phyloP scores from a whole-genome alignment of 148 eudicot genomes.

The Cornus florida region DNA sequence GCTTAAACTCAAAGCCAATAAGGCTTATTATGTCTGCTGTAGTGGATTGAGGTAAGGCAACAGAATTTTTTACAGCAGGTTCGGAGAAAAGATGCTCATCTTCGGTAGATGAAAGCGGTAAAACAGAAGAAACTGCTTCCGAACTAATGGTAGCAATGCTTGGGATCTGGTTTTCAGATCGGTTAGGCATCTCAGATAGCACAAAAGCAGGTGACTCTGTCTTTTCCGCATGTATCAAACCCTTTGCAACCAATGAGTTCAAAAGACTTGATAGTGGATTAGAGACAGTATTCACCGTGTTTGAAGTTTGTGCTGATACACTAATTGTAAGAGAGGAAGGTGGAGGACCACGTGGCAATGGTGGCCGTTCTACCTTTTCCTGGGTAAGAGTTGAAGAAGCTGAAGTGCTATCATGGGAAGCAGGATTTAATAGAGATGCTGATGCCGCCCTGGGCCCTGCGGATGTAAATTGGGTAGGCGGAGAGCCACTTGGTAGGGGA shows the following conservation, averaged over 20 bases:
- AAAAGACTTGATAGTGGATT: constrained; percentile 70
- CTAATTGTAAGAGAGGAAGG: constrained; percentile 25
- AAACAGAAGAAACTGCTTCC: constrained; percentile 21
- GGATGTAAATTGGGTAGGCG: constrained; percentile 18
- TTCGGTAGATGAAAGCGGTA: neutral
- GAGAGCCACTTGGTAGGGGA: constrained; percentile 34
- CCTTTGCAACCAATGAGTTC: constrained; percentile 77
- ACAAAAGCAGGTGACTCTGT: constrained; percentile 39
- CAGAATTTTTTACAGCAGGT: constrained; percentile 2
- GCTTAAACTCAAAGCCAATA: constrained; percentile 78
- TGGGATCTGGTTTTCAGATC: constrained; percentile 29
- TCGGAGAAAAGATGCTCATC: neutral
- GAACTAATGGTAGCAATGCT: constrained; percentile 21
- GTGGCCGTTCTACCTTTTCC: constrained; percentile 42
- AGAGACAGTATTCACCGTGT: constrained; percentile 33
- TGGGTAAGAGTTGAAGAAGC: constrained; percentile 23
- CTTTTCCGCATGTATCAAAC: constrained; percentile 71
- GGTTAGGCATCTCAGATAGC: constrained; percentile 16
- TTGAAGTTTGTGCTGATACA: constrained; percentile 35
- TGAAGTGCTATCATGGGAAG: constrained; percentile 21
- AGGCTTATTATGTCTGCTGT: constrained; percentile 38
- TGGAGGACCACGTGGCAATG: constrained; percentile 30
- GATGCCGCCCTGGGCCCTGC: constrained; percentile 15
- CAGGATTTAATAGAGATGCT: constrained; percentile 10
- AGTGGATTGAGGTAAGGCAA: constrained; percentile 22